Percentiles rank a stretch among this genome's conserved stretches.
Evolutionary conservation across 78 protist genomes (phyloP).

Genomic region (slime mould (Dictyostelium discoideum)): DNA sequence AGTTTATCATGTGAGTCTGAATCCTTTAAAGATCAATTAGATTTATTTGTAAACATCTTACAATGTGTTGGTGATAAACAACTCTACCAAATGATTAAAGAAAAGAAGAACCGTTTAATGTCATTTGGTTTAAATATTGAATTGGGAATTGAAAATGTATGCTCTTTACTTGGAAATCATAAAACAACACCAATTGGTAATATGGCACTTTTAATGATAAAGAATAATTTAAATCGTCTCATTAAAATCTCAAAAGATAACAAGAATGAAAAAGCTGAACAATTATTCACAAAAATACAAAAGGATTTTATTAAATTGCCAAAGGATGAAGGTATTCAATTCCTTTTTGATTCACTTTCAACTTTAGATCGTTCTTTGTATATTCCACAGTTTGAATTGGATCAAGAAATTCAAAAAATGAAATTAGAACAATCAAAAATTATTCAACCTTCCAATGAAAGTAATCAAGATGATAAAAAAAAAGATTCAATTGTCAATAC

Average conservation of each 20-base stretch:
- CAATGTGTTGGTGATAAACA: neutral
- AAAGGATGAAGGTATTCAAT: conserved; percentile 5
- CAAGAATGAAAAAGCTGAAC: neutral
- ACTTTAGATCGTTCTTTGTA: neutral
- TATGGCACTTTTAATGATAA: neutral
- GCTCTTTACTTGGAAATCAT: neutral
- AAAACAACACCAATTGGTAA: neutral
- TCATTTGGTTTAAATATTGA: neutral
- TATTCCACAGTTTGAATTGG: neutral
- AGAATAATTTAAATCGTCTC: conserved; percentile 10
- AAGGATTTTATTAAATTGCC: conserved; percentile 4
- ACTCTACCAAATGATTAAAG: neutral
- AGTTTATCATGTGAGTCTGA: conserved; percentile 46
- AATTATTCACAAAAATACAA: neutral
- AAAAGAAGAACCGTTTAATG: neutral
- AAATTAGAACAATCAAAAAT: neutral
- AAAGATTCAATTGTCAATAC: neutral
- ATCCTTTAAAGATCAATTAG: conserved; percentile 9
- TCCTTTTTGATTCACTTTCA: neutral
- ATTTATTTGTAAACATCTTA: neutral
- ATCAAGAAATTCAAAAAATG: neutral
- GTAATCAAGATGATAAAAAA: neutral
- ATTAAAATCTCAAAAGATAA: neutral
- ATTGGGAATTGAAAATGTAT: neutral
- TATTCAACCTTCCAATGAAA: neutral